These are phyloP conservation scores for Pseudisothecium myosuroides DNA, from an alignment of 225 moss, liverwort and hornwort genomes.

Conservation along the genomic window DNA sequence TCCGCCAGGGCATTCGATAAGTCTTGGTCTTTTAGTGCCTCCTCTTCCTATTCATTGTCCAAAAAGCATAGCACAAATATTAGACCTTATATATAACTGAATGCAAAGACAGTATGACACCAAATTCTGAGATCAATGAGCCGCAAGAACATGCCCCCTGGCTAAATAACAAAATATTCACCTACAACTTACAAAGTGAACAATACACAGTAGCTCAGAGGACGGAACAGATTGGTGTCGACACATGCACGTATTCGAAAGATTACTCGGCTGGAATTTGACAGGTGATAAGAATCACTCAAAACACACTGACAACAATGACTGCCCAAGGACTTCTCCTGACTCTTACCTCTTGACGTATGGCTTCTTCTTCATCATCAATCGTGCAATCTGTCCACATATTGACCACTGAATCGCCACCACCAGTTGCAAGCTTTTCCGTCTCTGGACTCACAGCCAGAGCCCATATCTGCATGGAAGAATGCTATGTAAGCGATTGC, in stretches of 20 bases:
- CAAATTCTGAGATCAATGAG: not conserved
- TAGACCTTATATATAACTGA: not conserved
- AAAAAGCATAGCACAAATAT: not conserved
- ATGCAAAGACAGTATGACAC: not conserved
- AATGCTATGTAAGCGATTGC: not conserved
- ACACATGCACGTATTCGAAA: not conserved
- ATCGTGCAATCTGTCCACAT: constrained; percentile 88
- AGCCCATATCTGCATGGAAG: constrained; percentile 69
- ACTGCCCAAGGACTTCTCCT: not conserved
- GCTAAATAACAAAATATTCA: not conserved
- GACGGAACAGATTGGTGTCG: not conserved
- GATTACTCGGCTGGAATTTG: not conserved
- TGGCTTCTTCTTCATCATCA: constrained; percentile 76
- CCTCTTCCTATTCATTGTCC: constrained; percentile 57
- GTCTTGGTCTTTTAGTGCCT: constrained; percentile 79
- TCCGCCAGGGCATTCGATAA: constrained; percentile 84
- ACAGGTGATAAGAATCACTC: not conserved
- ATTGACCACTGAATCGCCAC: constrained; percentile 84
- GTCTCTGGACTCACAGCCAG: constrained; percentile 64
- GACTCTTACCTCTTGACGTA: constrained; percentile 60
- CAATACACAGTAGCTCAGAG: not conserved
- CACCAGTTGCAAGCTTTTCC: constrained; percentile 76
- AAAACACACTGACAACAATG: not conserved
- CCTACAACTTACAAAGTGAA: not conserved
- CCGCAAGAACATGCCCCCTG: not conserved